Conservation (phyloP, 257 asterid genomes). For the Fraxinus pennsylvanica region DNA sequence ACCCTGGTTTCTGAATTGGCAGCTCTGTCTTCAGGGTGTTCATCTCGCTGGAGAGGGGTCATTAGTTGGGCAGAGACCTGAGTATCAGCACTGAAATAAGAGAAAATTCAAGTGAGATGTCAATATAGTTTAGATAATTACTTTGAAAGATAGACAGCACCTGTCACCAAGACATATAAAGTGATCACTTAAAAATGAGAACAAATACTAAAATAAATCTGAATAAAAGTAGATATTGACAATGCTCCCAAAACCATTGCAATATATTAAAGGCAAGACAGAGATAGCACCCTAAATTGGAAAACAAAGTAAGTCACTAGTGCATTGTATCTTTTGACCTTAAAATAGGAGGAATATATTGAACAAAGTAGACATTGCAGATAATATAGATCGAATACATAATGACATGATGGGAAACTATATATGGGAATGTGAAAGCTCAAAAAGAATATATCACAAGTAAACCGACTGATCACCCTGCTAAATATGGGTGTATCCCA, state of each 20-base stretch:
- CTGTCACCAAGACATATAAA: slow-evolving; percentile 3
- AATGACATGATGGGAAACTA: background rate
- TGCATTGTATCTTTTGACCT: background rate
- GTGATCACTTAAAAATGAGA: slow-evolving; percentile 9
- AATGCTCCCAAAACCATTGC: background rate
- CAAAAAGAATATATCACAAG: background rate
- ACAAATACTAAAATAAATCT: slow-evolving; percentile 9
- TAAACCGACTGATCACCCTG: background rate
- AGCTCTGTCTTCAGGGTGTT: slow-evolving; percentile 44
- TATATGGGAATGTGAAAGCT: background rate
- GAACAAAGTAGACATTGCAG: background rate
- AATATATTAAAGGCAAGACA: too few species aligned
- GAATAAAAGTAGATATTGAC: slow-evolving; percentile 6
- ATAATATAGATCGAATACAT: background rate
- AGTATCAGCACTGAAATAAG: slow-evolving; percentile 63
- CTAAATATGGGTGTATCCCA: background rate
- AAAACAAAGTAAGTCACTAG: background rate
- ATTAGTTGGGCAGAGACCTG: slow-evolving; percentile 58
- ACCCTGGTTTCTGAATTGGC: slow-evolving; percentile 51
- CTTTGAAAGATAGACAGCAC: slow-evolving; percentile 20
- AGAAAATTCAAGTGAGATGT: slow-evolving; percentile 22
- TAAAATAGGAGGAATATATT: background rate
- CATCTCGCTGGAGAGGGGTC: slow-evolving; percentile 59
- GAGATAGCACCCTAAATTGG: too few species aligned
- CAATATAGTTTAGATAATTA: slow-evolving; percentile 14